phyloP scores from a whole-genome alignment of 2,329 filamentous ascomycete genomes.

The Colletotrichum shisoi region DNA sequence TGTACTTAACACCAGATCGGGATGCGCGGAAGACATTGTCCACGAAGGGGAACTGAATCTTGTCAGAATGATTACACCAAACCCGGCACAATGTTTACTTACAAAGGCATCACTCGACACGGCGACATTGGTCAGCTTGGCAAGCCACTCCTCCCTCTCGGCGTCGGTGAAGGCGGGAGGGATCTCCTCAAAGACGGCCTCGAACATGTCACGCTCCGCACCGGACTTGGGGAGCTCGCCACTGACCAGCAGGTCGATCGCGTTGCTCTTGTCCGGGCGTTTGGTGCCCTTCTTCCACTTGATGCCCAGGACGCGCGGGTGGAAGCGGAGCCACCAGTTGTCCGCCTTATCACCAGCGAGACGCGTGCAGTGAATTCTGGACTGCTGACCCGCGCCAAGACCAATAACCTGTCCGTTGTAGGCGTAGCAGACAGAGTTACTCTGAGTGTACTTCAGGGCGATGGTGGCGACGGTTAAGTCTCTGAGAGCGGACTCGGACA shows the following conservation, averaged over 20 bases:
- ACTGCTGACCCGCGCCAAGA: conserved; percentile 95
- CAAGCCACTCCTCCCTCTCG: conserved; percentile 86
- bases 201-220: conserved; percentile 84
- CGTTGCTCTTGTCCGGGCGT: conserved; percentile 96
- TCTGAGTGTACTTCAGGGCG: conserved; percentile 97
- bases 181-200: conserved; percentile 88
- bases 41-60: conserved; percentile 86
- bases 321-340: conserved; percentile 99
- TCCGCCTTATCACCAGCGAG: conserved; percentile 98
- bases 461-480: conserved; percentile 96
- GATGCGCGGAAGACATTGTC: conserved; percentile 95
- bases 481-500: conserved; percentile 82
- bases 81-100: conserved; percentile 53
- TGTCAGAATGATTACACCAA: conserved; percentile 42
- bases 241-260: conserved; percentile 92
- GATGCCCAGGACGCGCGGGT: conserved; percentile 83
- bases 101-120: conserved; percentile 96
- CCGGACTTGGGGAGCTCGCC: conserved; percentile 86
- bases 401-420: conserved; percentile 92
- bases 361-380: conserved; percentile 96
- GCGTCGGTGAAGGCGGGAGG: conserved; percentile 81
- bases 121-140: conserved; percentile 81
- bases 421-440: conserved; percentile 98
- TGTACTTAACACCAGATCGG: conserved; percentile 91
- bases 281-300: conserved; percentile 99